Base-by-base conservation (phyloP, 345 rosid species). In the Anacardium occidentale region DNA sequence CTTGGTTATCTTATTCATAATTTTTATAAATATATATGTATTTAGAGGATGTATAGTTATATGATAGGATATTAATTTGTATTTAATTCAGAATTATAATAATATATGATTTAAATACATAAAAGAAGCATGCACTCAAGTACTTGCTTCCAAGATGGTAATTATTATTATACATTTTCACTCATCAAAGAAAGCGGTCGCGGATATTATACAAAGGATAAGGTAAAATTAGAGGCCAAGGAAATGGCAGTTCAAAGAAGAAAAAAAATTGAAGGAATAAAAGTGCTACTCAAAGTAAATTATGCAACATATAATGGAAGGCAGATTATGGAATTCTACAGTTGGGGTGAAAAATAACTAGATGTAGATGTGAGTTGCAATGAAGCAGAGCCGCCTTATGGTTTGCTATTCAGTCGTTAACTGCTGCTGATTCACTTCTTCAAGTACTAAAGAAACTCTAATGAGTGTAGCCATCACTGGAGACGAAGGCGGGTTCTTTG, bases 401-500 rank as follows among this genome's bases (percentile, higher is more conserved):
- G 11, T 14, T 44, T 7, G 51, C 44, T 62, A 29, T n/a, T 22
- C 7, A 11, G 14, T 9, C 29, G 5, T 56, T 12, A 57, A 42
- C 74, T 53, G 10, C 40, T 42, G 15, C 72, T 42, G 5, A 52
- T 52, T 60, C 64, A 52, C 21, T 17, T 58, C 40, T 66, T 69
- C 51, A 22, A 60, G 66, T 18, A 45, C 10, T 2, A 22, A 24
- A 15, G 22, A 11, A 44, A 63, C 29, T 62, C 63, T 21, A 32
- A 26, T 4, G 34, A 56, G 42, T 9, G 1, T 22, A 52, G 29
- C 21, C 48, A 14, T 17, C 62, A 24, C 81, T 76, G 81, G 26
- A 80, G 78, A 75, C 66, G 53, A 48, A 83, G 84, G 64, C 64
- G 82, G 52, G 81, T 76, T 77, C 80, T 79, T 73, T 58, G 64